Conservation (phyloP, 73 alveolate species). For the Durusdinium trenchii region DNA sequence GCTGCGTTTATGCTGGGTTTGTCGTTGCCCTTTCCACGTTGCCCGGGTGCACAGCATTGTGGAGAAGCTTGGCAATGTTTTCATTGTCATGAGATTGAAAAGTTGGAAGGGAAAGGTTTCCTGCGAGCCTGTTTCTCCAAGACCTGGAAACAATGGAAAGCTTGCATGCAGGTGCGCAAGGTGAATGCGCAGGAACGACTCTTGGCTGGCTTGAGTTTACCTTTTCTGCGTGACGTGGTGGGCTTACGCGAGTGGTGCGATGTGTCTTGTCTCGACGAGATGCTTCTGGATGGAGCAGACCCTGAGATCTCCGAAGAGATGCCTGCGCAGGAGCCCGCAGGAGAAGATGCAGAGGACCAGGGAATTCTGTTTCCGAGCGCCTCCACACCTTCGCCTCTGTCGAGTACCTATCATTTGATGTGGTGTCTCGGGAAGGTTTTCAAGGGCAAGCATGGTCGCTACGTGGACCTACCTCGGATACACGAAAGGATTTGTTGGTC, state of each 20-base stretch:
- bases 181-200: not conserved
- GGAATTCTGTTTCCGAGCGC: no score
- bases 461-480: not conserved
- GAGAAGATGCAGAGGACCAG: no score
- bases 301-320: no score
- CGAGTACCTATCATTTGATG: no score
- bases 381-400: no score
- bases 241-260: not conserved
- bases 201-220: not conserved
- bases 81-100: not conserved
- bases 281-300: no score
- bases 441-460: not conserved
- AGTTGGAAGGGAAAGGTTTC: not conserved
- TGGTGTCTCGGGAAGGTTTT: no score
- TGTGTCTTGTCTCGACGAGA: no score
- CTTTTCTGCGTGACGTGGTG: not conserved
- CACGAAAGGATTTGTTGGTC: slow-evolving; percentile 1
- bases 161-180: not conserved
- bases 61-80: not conserved
- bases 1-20: not conserved
- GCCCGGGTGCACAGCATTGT: not conserved
- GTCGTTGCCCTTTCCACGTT: not conserved
- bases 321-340: no score
- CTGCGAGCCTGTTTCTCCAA: not conserved
- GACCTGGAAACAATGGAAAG: not conserved